Evolutionary conservation across 345 rosid species (phyloP).

Genomic region (Toxicodendron radicans): DNA sequence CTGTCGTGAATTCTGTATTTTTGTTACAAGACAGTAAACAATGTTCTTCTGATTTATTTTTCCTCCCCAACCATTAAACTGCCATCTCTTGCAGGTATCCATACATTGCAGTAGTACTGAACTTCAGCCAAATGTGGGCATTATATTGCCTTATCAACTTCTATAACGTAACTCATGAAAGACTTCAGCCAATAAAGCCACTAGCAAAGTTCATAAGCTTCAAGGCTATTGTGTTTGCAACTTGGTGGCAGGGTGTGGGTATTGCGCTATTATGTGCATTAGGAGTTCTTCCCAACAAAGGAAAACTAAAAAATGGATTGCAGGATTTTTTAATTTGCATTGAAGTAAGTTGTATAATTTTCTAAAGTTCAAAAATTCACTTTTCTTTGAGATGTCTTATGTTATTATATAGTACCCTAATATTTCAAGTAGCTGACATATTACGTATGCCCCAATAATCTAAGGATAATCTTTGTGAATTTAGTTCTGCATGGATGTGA

Average conservation of each 20-base stretch:
- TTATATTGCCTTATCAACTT: constrained; percentile 86
- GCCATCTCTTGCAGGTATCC: constrained; percentile 59
- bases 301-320: constrained; percentile 51
- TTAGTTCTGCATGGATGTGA: background rate
- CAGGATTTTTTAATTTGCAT: constrained; percentile 85
- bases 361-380: background rate
- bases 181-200: constrained; percentile 73
- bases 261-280: constrained; percentile 63
- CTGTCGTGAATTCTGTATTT: background rate
- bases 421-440: background rate
- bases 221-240: constrained; percentile 89
- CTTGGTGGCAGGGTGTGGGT: constrained; percentile 97
- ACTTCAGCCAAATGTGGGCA: constrained; percentile 99
- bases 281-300: constrained; percentile 62
- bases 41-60: background rate
- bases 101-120: constrained; percentile 62
- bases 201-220: constrained; percentile 89
- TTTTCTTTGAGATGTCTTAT: background rate
- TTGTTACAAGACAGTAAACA: background rate
- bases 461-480: background rate
- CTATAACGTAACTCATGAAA: constrained; percentile 75
- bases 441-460: background rate
- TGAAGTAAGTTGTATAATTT: constrained; percentile 48
- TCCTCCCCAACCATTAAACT: background rate
- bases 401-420: background rate